Evolutionary conservation across 139 green algal genomes (phyloP), one percentile per base, ranked within the genome.

Genomic region (Gonium pectorale): DNA sequence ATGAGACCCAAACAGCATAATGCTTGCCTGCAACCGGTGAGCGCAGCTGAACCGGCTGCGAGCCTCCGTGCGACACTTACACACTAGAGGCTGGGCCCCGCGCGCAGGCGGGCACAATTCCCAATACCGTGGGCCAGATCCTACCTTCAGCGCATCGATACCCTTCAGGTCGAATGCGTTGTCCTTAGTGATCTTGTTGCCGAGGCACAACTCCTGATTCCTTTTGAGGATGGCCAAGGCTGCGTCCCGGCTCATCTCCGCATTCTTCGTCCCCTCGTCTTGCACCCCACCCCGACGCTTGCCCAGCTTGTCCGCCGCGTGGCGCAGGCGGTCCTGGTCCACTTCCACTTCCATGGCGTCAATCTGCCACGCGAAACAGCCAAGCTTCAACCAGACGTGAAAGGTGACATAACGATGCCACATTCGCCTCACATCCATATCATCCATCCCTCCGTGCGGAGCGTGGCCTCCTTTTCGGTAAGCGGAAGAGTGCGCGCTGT

Each of bases 101-200:
- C 13, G 49, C 49, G 17, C 49, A 56, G 17, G 49, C 49, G 26
- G 43, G 60, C n/a, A 77, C 68, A 29, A 26, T 77, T 44, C n/a
- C n/a, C n/a, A n/a, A n/a, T n/a, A n/a, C n/a, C n/a, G n/a, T n/a
- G n/a, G n/a, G n/a, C n/a, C 60, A 24, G 9, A 63, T 31, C 9
- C 11, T 24, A 63, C 54, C 54, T 24, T 63, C 27, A 81, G 56
- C 17, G 73, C 73, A 8, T 81, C 73, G 21, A 81, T 70, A 0
- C 26, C 73, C 17, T 69, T 35, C 8, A 80, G 52, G 24, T 68
- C 35, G 52, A 80, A 80, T n/a, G 72, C 72, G 29, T 80, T 80
- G 38, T 80, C 26, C 0, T 31, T 37, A 22, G 26, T 80, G 26
- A 80, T 80, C 35, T 80, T 80, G 8, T 54, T 54, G 59, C 54